Conservation (phyloP, 1,139 yeast species). For the Saccharomycopsis hybrid region DNA sequence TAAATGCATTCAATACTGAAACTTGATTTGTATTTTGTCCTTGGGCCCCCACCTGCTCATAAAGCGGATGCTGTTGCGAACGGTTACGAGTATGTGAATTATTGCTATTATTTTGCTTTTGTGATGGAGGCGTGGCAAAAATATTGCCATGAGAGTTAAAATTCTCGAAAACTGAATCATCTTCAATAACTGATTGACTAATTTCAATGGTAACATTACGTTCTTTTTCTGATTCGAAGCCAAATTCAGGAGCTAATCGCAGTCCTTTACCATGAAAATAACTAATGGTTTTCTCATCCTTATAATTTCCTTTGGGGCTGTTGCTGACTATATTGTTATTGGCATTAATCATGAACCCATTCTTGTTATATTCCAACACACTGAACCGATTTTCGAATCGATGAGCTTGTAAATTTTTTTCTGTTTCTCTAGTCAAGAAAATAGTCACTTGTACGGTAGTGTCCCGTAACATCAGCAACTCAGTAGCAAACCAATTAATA, state of each 20-base stretch:
- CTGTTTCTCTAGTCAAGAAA: constrained; percentile 38
- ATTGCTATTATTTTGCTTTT: background rate
- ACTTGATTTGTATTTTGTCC: background rate
- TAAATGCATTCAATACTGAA: background rate
- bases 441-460: constrained; percentile 34
- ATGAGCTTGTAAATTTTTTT: constrained; percentile 18
- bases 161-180: background rate
- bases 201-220: too few species aligned
- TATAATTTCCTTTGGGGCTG: too few species aligned
- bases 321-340: background rate
- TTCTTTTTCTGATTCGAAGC: too few species aligned
- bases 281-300: too few species aligned
- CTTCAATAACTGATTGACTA: too few species aligned
- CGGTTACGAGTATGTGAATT: background rate
- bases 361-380: too few species aligned
- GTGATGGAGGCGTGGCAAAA: background rate
- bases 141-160: background rate
- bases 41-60: background rate
- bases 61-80: background rate
- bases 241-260: too few species aligned
- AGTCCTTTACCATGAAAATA: too few species aligned
- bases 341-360: too few species aligned
- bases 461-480: constrained; percentile 34
- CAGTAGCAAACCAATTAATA: constrained; percentile 45
- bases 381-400: too few species aligned